phyloP scores from a whole-genome alignment of 345 rosid species.

The Eucalyptus coolabah region DNA sequence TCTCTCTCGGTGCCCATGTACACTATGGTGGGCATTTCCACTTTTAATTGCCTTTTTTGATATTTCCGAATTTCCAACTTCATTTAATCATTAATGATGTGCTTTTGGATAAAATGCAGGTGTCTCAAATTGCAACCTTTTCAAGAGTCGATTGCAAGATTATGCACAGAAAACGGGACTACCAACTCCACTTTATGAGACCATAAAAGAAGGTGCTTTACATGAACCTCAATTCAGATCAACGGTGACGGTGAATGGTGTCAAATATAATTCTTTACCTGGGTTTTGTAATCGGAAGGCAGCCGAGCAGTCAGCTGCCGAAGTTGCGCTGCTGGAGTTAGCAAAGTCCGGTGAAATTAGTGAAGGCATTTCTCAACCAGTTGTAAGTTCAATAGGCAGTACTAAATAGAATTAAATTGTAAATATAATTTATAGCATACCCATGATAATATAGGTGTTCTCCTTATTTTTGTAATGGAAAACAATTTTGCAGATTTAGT shows the following conservation, averaged over 20 bases:
- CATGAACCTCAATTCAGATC: conserved; percentile 71
- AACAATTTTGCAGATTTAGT: not conserved
- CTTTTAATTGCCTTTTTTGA: not conserved
- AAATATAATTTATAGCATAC: not conserved
- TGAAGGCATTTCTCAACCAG: conserved; percentile 47
- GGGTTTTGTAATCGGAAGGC: conserved; percentile 89
- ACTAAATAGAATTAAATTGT: not conserved
- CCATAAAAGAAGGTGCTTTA: conserved; percentile 75
- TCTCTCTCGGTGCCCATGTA: no score
- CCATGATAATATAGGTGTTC: not conserved
- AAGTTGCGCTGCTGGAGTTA: conserved; percentile 67
- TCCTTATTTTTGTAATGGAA: not conserved
- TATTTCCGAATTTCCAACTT: not conserved
- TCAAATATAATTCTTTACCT: conserved; percentile 61
- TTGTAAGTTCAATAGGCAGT: conserved; percentile 33
- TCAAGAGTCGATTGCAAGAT: conserved; percentile 80
- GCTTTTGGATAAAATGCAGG: conserved; percentile 13
- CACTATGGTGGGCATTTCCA: no score
- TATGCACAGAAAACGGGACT: conserved; percentile 63
- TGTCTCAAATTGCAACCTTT: conserved; percentile 70
- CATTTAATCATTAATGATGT: not conserved
- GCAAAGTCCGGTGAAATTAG: conserved; percentile 44
- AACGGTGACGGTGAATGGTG: conserved; percentile 45
- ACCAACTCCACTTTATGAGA: conserved; percentile 72
- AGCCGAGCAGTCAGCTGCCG: conserved; percentile 94